A percentile compares a stretch with the other conserved stretches of the same genome.
Evolutionary conservation across 257 asterid genomes (phyloP).

Genomic region (Rhazya stricta): DNA sequence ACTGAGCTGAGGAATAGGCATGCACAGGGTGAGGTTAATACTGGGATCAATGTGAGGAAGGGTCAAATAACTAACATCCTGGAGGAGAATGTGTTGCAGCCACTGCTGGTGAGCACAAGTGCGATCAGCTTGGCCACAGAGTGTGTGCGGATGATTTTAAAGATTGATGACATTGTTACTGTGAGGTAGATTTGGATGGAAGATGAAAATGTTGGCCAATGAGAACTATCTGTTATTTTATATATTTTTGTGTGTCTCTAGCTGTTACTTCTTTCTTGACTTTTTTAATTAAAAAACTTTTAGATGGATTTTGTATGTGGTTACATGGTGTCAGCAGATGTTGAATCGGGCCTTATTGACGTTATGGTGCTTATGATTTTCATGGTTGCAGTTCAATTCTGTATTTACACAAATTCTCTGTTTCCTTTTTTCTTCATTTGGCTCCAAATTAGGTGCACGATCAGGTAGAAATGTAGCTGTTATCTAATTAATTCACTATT

Average conservation of each 20-base stretch:
- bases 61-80: constrained; percentile 93
- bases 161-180: constrained; percentile 96
- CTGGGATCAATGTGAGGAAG: constrained; percentile 99
- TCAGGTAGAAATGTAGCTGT: neutral
- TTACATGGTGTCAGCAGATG: constrained; percentile 6
- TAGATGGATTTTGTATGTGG: constrained; percentile 4
- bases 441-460: neutral
- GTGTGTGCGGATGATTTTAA: constrained; percentile 97
- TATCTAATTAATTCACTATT: neutral
- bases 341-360: constrained; percentile 15
- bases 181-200: constrained; percentile 64
- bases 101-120: constrained; percentile 95
- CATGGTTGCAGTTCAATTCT: neutral
- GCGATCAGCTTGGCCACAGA: constrained; percentile 84
- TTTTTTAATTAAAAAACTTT: constrained; percentile 14
- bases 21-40: constrained; percentile 89
- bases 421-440: too few species aligned
- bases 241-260: constrained; percentile 21
- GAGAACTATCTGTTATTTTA: constrained; percentile 23
- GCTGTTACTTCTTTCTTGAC: constrained; percentile 18
- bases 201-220: constrained; percentile 13
- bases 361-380: constrained; percentile 6
- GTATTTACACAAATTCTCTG: neutral
- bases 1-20: constrained; percentile 98
- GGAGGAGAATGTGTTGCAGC: constrained; percentile 99